These are phyloP conservation scores for Ophiostoma perfectum DNA, from an alignment of 2,329 filamentous ascomycete genomes.

Conservation along the genomic window DNA sequence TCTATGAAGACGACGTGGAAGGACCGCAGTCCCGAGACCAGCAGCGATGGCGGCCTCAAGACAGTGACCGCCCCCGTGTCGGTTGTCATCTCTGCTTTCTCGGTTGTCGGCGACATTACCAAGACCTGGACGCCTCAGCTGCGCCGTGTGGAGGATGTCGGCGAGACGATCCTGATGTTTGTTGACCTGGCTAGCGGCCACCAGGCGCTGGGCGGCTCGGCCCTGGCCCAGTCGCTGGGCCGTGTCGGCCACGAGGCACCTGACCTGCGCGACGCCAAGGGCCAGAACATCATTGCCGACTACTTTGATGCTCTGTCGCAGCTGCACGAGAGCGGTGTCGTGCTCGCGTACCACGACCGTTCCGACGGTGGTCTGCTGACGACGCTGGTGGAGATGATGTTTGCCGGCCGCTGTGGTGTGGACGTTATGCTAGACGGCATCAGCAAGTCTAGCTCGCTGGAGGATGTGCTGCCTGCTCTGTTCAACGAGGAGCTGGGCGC, in stretches of 20 bases:
- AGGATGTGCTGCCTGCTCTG: constrained; percentile 66
- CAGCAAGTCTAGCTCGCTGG: constrained; percentile 54
- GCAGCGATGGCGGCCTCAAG: constrained; percentile 44
- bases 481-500: constrained; percentile 97
- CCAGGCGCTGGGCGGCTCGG: constrained; percentile 82
- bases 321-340: constrained; percentile 54
- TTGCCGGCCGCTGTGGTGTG: constrained; percentile 84
- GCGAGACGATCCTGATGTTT: constrained; percentile 81
- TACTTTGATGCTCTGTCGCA: constrained; percentile 81
- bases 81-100: constrained; percentile 85
- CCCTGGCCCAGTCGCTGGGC: constrained; percentile 81
- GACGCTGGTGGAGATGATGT: constrained; percentile 94
- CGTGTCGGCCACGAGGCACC: constrained; percentile 80
- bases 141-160: constrained; percentile 75
- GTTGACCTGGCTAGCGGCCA: constrained; percentile 81
- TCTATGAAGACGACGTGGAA: constrained; percentile 99
- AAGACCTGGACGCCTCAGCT: constrained; percentile 94
- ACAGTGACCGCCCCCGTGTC: constrained; percentile 91
- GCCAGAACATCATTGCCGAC: constrained; percentile 48
- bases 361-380: constrained; percentile 91
- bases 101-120: constrained; percentile 71
- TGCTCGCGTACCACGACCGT: constrained; percentile 90
- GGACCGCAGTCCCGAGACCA: constrained; percentile 40
- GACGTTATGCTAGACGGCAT: constrained; percentile 78
- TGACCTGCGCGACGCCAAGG: constrained; percentile 64